Base-by-base conservation (phyloP, 768 basidiomycete species). In the Paxillus ammoniavirescens region DNA sequence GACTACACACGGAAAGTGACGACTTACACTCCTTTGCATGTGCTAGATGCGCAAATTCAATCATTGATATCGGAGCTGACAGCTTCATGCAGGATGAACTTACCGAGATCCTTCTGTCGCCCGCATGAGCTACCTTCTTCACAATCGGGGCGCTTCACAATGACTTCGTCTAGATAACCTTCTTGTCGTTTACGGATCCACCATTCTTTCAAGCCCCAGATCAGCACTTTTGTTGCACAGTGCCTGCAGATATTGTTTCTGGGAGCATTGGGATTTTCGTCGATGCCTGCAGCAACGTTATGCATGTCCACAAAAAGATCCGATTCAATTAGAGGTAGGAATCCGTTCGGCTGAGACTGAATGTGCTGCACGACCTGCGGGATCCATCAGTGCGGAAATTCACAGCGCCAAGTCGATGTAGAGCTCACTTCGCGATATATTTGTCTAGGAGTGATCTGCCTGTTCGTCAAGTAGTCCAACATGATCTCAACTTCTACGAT, bases 401-500 rank as follows among this genome's bases (percentile, higher is more conserved):
- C 47, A 44, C n/a, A 10, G 21, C 42, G 46, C 31, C 35, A 26
- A 15, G 4, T 38, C 35, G 26, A 42, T 7, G 36, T 7, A 10
- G 15, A n/a, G 47, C 77, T 51, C 54, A 87, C 91, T 66, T 91
- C 87, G 52, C 82, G 82, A 67, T 93, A 92, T 40, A 93, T 87
- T 61, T 86, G 80, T 48, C 78, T 77, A 10, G 91, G 88, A 8
- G 79, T 81, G 33, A 90, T 68, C 52, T 78, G 68, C 54, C 85
- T 80, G 14, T 76, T 75, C 13, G 81, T 79, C 42, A 93, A 69
- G 68, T 92, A 91, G 65, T 93, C 91, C 41, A 93, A 72, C 81
- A 93, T 82, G 53, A 89, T 82, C 33, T 93, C 91, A 28, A 90
- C 89, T 67, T 93, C 91, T 21, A 89, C 79, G 0, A 77, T 80